These are phyloP conservation scores for Pseudodiploospora longispora DNA, from an alignment of 2,329 filamentous ascomycete species.

Conservation along the genomic window DNA sequence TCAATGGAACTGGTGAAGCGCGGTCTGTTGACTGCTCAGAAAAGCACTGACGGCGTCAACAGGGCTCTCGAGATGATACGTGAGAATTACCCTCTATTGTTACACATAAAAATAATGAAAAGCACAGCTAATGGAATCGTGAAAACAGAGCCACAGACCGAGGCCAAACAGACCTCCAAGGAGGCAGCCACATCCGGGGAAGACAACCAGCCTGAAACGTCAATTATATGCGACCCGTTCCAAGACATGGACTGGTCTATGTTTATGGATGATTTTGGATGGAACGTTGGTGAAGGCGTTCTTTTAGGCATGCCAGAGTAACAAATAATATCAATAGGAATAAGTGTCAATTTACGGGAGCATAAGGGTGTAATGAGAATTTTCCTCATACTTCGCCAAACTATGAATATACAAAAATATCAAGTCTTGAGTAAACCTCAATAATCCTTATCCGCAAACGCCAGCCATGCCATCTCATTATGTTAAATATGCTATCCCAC, in stretches of 20 bases:
- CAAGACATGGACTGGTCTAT: slow-evolving; percentile 43
- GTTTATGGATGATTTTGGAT: slow-evolving; percentile 43
- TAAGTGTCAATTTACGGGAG: neutral
- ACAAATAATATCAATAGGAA: neutral
- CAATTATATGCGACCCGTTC: slow-evolving; percentile 24
- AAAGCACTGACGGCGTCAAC: slow-evolving; percentile 21
- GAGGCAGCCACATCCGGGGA: neutral
- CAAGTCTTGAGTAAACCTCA: too few species aligned
- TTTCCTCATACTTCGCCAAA: too few species aligned
- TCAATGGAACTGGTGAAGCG: slow-evolving; percentile 40
- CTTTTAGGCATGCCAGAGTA: slow-evolving; percentile 21
- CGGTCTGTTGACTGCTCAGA: slow-evolving; percentile 30
- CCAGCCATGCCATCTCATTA: too few species aligned
- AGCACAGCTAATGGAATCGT: neutral
- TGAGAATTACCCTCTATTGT: slow-evolving; percentile 12
- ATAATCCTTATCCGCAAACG: too few species aligned
- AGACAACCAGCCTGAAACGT: neutral
- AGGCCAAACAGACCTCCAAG: neutral
- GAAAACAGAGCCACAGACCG: neutral
- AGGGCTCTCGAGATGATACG: slow-evolving; percentile 22
- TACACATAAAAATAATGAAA: neutral
- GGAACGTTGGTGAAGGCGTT: slow-evolving; percentile 25
- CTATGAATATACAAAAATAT: too few species aligned
- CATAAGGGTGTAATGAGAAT: too few species aligned
- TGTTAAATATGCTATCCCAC: too few species aligned